Conservation (phyloP, 2,329 filamentous ascomycete genomes). For the Fusarium verticillioides region DNA sequence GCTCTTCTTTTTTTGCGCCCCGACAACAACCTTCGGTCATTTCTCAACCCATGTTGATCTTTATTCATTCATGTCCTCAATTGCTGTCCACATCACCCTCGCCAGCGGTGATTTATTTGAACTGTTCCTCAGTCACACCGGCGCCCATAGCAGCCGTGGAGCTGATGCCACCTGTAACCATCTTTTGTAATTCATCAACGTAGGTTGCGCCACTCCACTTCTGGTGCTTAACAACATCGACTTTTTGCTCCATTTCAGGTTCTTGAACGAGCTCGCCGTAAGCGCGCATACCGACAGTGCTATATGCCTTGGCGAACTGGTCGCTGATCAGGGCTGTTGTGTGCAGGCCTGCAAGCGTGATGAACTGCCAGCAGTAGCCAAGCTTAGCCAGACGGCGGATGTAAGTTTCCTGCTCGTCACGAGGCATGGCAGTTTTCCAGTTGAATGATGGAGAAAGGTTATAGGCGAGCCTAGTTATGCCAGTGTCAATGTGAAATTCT, state of each 20-base stretch:
- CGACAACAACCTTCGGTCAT: background rate
- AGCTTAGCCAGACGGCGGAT: conserved; percentile 87
- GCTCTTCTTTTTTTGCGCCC: conserved; percentile 19
- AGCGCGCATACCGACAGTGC: conserved; percentile 88
- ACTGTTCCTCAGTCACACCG: conserved; percentile 98
- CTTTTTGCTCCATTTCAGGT: conserved; percentile 89
- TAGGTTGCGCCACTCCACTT: conserved; percentile 98
- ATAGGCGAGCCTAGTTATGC: conserved; percentile 79
- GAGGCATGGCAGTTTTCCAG: conserved; percentile 97
- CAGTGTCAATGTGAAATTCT: conserved; percentile 31
- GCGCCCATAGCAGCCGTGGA: conserved; percentile 96
- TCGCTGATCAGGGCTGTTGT: conserved; percentile 93
- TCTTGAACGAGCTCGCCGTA: conserved; percentile 98
- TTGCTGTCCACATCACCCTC: background rate
- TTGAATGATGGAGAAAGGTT: conserved; percentile 99
- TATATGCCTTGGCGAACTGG: conserved; percentile 86
- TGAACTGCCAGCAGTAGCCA: conserved; percentile 99
- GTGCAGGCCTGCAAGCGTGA: conserved; percentile 97
- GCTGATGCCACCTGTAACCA: conserved; percentile 93
- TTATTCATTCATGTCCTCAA: background rate
- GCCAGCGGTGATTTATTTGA: conserved; percentile 55
- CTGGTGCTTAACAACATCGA: conserved; percentile 98
- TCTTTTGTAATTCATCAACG: conserved; percentile 93
- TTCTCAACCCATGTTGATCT: background rate
- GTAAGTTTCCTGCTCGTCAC: conserved; percentile 94